Evolutionary conservation across 805 yeast genomes (phyloP).

Genomic region (Lipomyces mesembrius): DNA sequence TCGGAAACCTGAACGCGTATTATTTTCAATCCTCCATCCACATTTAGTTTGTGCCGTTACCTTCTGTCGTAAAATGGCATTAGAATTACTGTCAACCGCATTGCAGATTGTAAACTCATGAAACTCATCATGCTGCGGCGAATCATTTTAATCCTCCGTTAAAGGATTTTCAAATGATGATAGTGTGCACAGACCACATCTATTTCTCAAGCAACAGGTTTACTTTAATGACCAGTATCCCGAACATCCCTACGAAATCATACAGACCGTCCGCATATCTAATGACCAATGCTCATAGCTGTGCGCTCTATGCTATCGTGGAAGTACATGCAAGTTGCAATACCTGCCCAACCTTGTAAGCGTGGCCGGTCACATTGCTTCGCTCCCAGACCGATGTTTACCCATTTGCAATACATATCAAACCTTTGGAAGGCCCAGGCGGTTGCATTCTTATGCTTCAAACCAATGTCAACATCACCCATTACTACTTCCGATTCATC

Average conservation of each 20-base stretch:
- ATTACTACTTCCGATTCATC: conserved; percentile 3
- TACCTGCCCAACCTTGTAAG: neutral
- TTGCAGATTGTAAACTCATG: no score
- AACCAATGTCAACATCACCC: neutral
- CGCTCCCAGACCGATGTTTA: neutral
- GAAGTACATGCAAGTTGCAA: neutral
- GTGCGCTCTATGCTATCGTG: neutral
- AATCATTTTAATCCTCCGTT: no score
- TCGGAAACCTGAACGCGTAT: neutral
- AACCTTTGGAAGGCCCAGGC: neutral
- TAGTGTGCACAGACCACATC: neutral
- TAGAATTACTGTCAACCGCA: no score
- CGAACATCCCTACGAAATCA: neutral
- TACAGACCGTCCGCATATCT: neutral
- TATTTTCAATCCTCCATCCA: no score
- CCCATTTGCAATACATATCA: neutral
- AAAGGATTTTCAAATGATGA: no score
- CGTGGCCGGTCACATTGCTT: neutral
- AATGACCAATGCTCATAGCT: neutral
- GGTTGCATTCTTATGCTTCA: neutral
- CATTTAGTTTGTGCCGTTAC: no score
- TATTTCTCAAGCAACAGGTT: neutral
- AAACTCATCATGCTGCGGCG: no score
- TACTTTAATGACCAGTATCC: neutral
- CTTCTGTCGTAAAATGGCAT: no score